Conservation (phyloP, 495 filamentous ascomycete species). For the Hypoxylon rickii region DNA sequence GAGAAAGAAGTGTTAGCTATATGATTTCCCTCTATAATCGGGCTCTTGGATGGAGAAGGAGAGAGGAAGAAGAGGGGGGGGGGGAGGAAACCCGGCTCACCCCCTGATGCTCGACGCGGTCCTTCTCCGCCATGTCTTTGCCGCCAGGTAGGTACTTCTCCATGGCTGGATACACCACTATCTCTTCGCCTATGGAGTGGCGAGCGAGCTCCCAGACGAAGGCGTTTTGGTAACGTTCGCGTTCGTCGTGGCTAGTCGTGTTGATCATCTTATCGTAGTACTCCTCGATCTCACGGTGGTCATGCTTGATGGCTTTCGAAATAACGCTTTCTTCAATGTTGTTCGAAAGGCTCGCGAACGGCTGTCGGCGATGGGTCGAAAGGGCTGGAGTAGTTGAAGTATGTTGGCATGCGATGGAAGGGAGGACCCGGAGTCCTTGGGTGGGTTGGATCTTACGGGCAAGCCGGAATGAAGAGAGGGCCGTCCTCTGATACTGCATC, state of each 20-base stretch:
- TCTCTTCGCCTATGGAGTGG: constrained; percentile 68
- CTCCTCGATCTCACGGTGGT: constrained; percentile 65
- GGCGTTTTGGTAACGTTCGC: constrained; percentile 63
- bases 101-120: constrained; percentile 61
- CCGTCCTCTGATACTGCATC: too few species aligned
- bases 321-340: too few species aligned
- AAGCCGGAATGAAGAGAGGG: too few species aligned
- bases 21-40: background rate
- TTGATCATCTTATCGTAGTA: constrained; percentile 63
- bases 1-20: too few species aligned
- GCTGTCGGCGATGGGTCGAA: too few species aligned
- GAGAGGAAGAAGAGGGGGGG: background rate
- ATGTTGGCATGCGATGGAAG: too few species aligned
- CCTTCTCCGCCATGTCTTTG: constrained; percentile 58
- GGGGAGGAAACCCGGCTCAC: constrained; percentile 41
- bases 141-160: constrained; percentile 61
- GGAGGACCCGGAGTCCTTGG: too few species aligned
- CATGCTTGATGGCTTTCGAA: constrained; percentile 53
- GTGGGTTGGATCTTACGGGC: too few species aligned
- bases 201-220: constrained; percentile 75
- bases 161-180: constrained; percentile 70
- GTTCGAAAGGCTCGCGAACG: too few species aligned
- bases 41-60: background rate
- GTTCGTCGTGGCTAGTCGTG: constrained; percentile 52
- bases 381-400: too few species aligned